Conservation (phyloP, 2,329 filamentous ascomycete species). For the Verticillium tricorpus region DNA sequence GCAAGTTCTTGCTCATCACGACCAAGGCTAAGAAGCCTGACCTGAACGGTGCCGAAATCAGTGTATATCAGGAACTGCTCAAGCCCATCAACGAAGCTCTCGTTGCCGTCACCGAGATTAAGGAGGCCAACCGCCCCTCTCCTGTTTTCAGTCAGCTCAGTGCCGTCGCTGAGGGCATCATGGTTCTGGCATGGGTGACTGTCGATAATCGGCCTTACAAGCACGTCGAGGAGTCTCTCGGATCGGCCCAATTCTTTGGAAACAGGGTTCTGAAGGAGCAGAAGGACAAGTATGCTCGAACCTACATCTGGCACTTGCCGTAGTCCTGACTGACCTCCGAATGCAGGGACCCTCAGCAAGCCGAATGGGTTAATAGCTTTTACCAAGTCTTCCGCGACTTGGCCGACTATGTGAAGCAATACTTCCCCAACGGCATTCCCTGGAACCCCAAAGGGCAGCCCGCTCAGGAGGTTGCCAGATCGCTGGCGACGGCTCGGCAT, state of each 20-base stretch:
- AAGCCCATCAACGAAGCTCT: constrained; percentile 84
- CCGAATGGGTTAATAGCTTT: constrained; percentile 90
- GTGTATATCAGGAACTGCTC: constrained; percentile 69
- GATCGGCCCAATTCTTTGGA: constrained; percentile 86
- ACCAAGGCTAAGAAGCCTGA: constrained; percentile 93
- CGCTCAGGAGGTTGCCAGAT: constrained; percentile 60
- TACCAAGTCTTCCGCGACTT: constrained; percentile 86
- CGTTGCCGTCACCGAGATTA: constrained; percentile 72
- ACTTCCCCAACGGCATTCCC: constrained; percentile 71
- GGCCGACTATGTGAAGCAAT: constrained; percentile 76
- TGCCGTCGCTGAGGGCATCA: constrained; percentile 85
- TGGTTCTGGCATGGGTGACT: constrained; percentile 85
- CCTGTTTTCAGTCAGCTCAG: constrained; percentile 76
- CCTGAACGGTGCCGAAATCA: constrained; percentile 52
- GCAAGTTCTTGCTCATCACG: constrained; percentile 81
- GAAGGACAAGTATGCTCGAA: constrained; percentile 59
- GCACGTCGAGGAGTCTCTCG: constrained; percentile 77
- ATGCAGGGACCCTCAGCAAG: constrained; percentile 68
- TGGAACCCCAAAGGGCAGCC: constrained; percentile 82
- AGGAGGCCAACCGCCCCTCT: constrained; percentile 74
- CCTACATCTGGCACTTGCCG: not conserved
- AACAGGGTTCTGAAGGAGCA: constrained; percentile 90
- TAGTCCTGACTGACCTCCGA: constrained; percentile 1
- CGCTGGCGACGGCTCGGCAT: constrained; percentile 43
- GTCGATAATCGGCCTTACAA: constrained; percentile 79